These are phyloP conservation scores for Colletotrichum liriopes DNA, from an alignment of 2,329 filamentous ascomycete species.

Conservation along the genomic window DNA sequence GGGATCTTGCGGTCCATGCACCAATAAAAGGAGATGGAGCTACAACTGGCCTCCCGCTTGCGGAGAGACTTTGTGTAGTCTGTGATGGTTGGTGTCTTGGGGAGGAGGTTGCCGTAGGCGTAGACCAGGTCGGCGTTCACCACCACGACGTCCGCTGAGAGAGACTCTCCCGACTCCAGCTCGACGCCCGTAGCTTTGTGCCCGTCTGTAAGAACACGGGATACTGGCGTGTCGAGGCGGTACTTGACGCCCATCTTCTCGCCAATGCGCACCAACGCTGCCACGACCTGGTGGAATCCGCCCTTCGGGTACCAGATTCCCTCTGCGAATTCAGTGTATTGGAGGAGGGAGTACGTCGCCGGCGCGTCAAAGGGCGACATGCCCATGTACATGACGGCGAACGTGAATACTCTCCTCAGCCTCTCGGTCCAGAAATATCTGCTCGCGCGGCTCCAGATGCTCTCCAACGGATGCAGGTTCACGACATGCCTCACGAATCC, in stretches of 20 bases:
- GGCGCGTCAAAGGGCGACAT: constrained; percentile 85
- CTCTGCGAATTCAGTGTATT: constrained; percentile 83
- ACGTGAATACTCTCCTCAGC: constrained; percentile 80
- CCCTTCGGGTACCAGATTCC: constrained; percentile 84
- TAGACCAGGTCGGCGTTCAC: constrained; percentile 84
- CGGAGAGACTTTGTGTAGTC: constrained; percentile 57
- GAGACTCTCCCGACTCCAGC: constrained; percentile 69
- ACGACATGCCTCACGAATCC: constrained; percentile 73
- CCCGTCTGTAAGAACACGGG: constrained; percentile 69
- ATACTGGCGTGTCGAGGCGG: constrained; percentile 71
- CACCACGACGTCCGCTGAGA: constrained; percentile 77
- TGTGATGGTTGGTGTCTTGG: constrained; percentile 53
- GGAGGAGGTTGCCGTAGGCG: constrained; percentile 80
- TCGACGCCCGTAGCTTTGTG: constrained; percentile 71
- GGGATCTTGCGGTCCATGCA: constrained; percentile 72
- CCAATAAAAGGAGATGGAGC: constrained; percentile 86
- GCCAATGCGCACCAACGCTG: constrained; percentile 75
- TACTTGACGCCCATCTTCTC: constrained; percentile 75
- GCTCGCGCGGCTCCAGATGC: constrained; percentile 76
- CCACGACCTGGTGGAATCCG: constrained; percentile 78
- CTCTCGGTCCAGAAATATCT: constrained; percentile 81
- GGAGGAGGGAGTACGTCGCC: constrained; percentile 80
- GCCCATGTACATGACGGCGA: constrained; percentile 87
- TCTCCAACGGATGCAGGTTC: constrained; percentile 78
- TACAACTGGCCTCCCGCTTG: constrained; percentile 74